phyloP scores from a whole-genome alignment of 2,329 filamentous ascomycete species.

The Juglanconis oblonga region DNA sequence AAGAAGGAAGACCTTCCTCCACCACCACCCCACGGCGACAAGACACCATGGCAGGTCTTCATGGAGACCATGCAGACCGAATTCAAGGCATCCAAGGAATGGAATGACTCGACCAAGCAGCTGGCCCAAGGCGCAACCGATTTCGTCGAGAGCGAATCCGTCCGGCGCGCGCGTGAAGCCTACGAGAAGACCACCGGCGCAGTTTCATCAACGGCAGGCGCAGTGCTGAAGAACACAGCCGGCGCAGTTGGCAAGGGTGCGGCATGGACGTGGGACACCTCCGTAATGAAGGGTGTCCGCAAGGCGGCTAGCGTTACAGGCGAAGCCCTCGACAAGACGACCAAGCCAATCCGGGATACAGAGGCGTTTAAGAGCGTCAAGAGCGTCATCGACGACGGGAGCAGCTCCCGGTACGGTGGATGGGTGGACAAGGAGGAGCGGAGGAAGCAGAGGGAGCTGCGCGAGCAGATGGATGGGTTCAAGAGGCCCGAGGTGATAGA shows the following conservation, averaged over 20 bases:
- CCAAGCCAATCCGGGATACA: conserved; percentile 87
- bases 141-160: conserved; percentile 88
- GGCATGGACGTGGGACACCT: conserved; percentile 95
- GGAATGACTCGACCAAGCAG: conserved; percentile 98
- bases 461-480: conserved; percentile 61
- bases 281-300: conserved; percentile 85
- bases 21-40: conserved; percentile 95
- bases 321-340: conserved; percentile 88
- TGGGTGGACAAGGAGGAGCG: conserved; percentile 98
- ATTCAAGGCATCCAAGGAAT: conserved; percentile 96
- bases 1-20: conserved; percentile 72
- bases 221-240: conserved; percentile 81
- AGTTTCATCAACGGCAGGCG: conserved; percentile 73
- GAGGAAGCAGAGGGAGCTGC: conserved; percentile 70
- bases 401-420: conserved; percentile 91
- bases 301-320: conserved; percentile 84
- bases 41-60: conserved; percentile 98
- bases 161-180: conserved; percentile 79
- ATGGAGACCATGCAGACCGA: conserved; percentile 92
- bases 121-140: conserved; percentile 85
- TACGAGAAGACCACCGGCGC: conserved; percentile 85
- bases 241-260: conserved; percentile 86
- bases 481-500: conserved; percentile 60
- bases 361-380: conserved; percentile 95
- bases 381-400: conserved; percentile 94